A percentile compares a stretch with the other conserved stretches of the same genome.
Conservation (phyloP, 306 rosid genomes). For the Lathyrus sativus region DNA sequence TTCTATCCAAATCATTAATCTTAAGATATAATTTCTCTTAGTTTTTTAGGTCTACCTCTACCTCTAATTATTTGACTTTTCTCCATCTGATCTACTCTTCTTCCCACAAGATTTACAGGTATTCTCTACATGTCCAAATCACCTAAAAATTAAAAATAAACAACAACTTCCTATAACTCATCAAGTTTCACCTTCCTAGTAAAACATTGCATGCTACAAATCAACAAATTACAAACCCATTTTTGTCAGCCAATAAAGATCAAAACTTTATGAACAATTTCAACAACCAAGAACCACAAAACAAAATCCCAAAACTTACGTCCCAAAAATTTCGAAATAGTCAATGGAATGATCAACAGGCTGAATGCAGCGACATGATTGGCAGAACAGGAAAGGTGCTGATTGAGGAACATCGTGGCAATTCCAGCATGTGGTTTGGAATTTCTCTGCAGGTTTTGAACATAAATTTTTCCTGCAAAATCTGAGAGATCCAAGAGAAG, state of each 20-base stretch:
- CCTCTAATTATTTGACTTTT: no score
- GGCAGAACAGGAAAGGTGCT: constrained; percentile 62
- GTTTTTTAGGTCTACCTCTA: no score
- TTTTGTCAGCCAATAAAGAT: constrained; percentile 7
- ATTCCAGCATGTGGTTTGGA: constrained; percentile 65
- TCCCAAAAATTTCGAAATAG: constrained; percentile 74
- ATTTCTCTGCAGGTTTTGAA: constrained; percentile 47
- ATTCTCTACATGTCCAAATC: no score
- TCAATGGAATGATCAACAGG: constrained; percentile 69
- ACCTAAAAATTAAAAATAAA: background rate
- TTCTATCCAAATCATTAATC: no score
- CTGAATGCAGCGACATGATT: constrained; percentile 73
- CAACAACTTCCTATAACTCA: background rate
- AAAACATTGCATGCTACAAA: constrained; percentile 1
- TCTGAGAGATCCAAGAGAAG: constrained; percentile 30
- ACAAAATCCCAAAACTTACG: constrained; percentile 53
- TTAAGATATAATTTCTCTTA: no score
- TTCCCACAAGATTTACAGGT: no score
- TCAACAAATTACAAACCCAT: constrained; percentile 7
- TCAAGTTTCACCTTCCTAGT: background rate
- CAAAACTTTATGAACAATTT: constrained; percentile 24
- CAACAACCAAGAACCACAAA: constrained; percentile 2
- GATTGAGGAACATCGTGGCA: constrained; percentile 51
- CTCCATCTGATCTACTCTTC: no score
- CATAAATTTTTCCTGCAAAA: constrained; percentile 37